Evolutionary conservation across 164 flowering plant species (phyloP), one percentile per base, ranked within the genome.

Genomic region (Akebia trifoliata): DNA sequence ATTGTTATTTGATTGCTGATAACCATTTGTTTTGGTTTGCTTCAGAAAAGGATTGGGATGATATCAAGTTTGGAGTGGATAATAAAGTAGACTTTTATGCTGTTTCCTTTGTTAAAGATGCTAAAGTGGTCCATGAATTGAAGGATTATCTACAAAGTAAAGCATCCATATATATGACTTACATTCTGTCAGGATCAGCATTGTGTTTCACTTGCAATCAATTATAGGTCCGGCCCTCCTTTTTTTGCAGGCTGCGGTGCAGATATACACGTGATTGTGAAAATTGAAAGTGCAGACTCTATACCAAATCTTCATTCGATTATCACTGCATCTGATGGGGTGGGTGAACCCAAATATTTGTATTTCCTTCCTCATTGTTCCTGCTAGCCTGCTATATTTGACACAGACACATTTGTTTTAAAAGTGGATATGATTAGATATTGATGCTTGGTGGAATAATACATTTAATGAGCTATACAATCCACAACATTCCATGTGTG

Each of bases 71-170:
- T 73, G 95, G 97, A 54, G 97, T 89, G 52, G 97, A 89, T 57
- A 86, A 89, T 60, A 67, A 79, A 69, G 89, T 89, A 60, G 97
- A 89, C 67, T 89, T 80, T 45, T 89, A 89, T 77, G 97, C 97
- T 49, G 97, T 89, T 62, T 89, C 97, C 32, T 86, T 89, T 69
- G 97, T 86, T 37, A 89, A 89, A 74, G 97, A 89, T 77, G 97
- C 97, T 39, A 66, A 80, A 75, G 92, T 85, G 18, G 82, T 85
- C 67, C 82, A 83, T 73, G 90, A 89, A 66, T 69, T 89, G 80
- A 89, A 89, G 77, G 82, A 78, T 59, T 89, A 82, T 75, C 82
- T 89, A 46, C 57, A 65, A 69, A 72, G 97, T 89, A 82, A 67
- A 32, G 39, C 22, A 38, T 20, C 15, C 1, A 15, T n/a, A 15